Conservation (phyloP, 768 basidiomycete genomes). For the Cubamyces sp. region DNA sequence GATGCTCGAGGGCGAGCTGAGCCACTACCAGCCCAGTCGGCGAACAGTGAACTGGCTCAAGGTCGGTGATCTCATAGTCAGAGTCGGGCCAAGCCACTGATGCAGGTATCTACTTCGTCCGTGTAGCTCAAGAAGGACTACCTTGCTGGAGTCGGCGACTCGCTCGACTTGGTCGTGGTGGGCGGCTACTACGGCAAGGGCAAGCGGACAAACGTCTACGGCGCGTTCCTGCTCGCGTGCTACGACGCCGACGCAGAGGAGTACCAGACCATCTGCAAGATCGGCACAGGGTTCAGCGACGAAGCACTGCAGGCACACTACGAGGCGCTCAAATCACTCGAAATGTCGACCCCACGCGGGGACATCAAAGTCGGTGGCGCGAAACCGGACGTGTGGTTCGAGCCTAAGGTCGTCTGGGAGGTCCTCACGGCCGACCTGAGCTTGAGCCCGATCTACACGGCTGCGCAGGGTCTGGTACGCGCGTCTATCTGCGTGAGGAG, state of each 20-base stretch:
- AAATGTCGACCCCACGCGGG: slow-evolving; percentile 67
- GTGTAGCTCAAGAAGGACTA: slow-evolving; percentile 97
- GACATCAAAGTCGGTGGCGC: slow-evolving; percentile 91
- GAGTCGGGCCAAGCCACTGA: neutral
- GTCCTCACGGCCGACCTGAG: slow-evolving; percentile 96
- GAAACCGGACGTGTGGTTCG: slow-evolving; percentile 98
- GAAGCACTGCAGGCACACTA: slow-evolving; percentile 83
- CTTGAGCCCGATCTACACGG: slow-evolving; percentile 95
- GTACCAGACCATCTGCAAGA: slow-evolving; percentile 98
- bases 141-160: slow-evolving; percentile 94
- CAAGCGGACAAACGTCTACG: slow-evolving; percentile 96
- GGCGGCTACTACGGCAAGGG: slow-evolving; percentile 98
- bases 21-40: slow-evolving; percentile 94
- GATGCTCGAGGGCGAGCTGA: slow-evolving; percentile 91
- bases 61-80: slow-evolving; percentile 47
- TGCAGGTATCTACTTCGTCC: slow-evolving; percentile 8
- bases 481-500: neutral
- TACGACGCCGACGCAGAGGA: slow-evolving; percentile 94
- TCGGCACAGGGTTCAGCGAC: slow-evolving; percentile 97
- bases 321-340: slow-evolving; percentile 80
- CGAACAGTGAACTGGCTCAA: slow-evolving; percentile 98
- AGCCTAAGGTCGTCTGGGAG: slow-evolving; percentile 97
- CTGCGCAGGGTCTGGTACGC: slow-evolving; percentile 86
- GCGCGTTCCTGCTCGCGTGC: slow-evolving; percentile 96
- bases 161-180: slow-evolving; percentile 95